These are phyloP conservation scores for Cladorrhinum sp. DNA, from an alignment of 2,329 filamentous ascomycete species.

Conservation along the genomic window DNA sequence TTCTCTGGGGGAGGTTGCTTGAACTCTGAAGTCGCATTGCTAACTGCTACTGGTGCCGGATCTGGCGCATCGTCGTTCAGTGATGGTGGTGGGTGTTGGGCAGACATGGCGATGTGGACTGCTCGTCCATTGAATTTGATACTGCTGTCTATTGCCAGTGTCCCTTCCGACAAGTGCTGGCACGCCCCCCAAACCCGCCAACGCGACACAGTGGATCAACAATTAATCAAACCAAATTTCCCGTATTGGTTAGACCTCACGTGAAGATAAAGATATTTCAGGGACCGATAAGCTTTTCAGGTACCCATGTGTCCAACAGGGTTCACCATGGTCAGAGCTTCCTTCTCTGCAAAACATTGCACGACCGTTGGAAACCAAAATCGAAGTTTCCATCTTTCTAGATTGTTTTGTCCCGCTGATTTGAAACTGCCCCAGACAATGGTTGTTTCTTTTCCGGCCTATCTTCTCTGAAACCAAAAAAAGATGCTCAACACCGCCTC, in stretches of 20 bases:
- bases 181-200: slow-evolving; percentile 13
- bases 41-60: slow-evolving; percentile 8
- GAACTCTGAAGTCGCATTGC: slow-evolving; percentile 20
- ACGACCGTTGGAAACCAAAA: neutral
- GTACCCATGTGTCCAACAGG: neutral
- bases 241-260: slow-evolving; percentile 10
- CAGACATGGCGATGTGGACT: slow-evolving; percentile 25
- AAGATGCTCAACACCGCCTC: neutral
- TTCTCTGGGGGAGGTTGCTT: slow-evolving; percentile 75
- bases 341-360: neutral
- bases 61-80: slow-evolving; percentile 16
- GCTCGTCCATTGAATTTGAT: slow-evolving; percentile 15
- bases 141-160: neutral
- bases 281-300: neutral
- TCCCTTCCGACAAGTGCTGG: neutral
- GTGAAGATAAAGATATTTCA: slow-evolving; percentile 4
- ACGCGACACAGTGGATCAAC: neutral
- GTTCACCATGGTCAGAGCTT: slow-evolving; percentile 5
- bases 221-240: slow-evolving; percentile 9
- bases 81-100: slow-evolving; percentile 14
- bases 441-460: neutral
- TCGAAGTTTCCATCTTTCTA: no score
- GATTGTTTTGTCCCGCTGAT: no score
- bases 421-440: neutral
- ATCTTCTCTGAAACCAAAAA: no score